A percentile compares a stretch with the other conserved stretches of the same genome.
Evolutionary conservation across 2,329 filamentous ascomycete genomes (phyloP).

Genomic region (Chrysoporthe cubensis): DNA sequence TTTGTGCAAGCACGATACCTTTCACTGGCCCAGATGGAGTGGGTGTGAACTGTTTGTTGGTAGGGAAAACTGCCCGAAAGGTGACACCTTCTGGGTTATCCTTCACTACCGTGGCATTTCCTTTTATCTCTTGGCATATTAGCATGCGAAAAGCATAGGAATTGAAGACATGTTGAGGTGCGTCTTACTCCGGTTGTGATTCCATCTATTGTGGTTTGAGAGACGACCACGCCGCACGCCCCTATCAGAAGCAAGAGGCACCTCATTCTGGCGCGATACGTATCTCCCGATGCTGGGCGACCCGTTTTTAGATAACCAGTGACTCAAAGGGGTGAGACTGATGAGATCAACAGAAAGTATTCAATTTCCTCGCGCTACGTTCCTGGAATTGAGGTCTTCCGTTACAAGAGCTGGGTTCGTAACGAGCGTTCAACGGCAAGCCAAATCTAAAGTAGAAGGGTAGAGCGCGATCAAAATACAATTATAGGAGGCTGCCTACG

Average conservation of each 20-base stretch:
- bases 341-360: not conserved
- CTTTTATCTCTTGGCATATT: not conserved
- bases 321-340: not conserved
- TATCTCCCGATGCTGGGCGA: not conserved
- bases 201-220: not conserved
- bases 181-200: slow-evolving; percentile 9
- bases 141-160: not conserved
- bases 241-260: not conserved
- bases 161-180: no score
- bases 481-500: not conserved
- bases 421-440: not conserved
- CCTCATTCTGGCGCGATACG: not conserved
- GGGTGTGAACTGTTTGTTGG: slow-evolving; percentile 18
- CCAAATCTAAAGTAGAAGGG: not conserved
- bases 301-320: not conserved
- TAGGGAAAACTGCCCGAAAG: slow-evolving; percentile 20
- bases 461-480: not conserved
- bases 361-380: not conserved
- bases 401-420: not conserved
- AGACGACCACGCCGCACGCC: not conserved
- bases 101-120: slow-evolving; percentile 24
- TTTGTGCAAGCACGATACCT: slow-evolving; percentile 36
- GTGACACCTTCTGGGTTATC: slow-evolving; percentile 17
- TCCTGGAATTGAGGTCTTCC: not conserved
- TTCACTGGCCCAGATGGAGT: slow-evolving; percentile 17